Percentiles rank a stretch among this genome's conserved stretches.
Conservation (phyloP, 257 asterid genomes). For the Primulina huaijiensis region DNA sequence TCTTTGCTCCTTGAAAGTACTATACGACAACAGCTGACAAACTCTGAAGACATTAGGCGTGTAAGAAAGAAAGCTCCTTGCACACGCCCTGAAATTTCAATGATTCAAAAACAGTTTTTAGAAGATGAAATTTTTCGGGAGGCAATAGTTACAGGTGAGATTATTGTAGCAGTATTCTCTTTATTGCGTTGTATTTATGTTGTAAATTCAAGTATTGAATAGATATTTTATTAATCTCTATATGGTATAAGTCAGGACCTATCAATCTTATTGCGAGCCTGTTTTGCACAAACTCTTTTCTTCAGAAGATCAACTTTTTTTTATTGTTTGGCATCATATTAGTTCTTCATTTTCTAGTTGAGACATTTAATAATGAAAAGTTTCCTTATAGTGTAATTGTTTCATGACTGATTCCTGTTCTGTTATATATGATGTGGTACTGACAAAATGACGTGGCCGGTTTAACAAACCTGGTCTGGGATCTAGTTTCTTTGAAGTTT, state of each 20-base stretch:
- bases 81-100: slow-evolving; percentile 63
- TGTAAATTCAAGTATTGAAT: not conserved
- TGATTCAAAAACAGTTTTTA: slow-evolving; percentile 55
- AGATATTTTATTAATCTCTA: not conserved
- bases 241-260: not conserved
- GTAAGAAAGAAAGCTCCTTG: slow-evolving; percentile 90
- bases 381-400: slow-evolving; percentile 7
- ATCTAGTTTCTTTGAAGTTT: slow-evolving; percentile 6
- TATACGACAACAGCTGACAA: slow-evolving; percentile 71
- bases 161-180: slow-evolving; percentile 21
- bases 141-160: slow-evolving; percentile 59
- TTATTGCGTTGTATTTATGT: slow-evolving; percentile 9
- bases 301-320: not conserved
- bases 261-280: too few relatives aligned
- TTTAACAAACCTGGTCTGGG: slow-evolving; percentile 1
- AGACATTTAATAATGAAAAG: not conserved
- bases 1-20: slow-evolving; percentile 42
- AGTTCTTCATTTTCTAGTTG: not conserved
- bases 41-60: slow-evolving; percentile 72
- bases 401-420: not conserved
- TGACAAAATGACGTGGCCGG: slow-evolving; percentile 4
- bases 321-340: not conserved
- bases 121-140: slow-evolving; percentile 62
- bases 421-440: not conserved
- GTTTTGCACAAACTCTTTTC: not conserved